A percentile compares a stretch with the other conserved stretches of the same genome.
Conservation (phyloP, 202 grass and related monocot species). For the Panicum hallii region DNA sequence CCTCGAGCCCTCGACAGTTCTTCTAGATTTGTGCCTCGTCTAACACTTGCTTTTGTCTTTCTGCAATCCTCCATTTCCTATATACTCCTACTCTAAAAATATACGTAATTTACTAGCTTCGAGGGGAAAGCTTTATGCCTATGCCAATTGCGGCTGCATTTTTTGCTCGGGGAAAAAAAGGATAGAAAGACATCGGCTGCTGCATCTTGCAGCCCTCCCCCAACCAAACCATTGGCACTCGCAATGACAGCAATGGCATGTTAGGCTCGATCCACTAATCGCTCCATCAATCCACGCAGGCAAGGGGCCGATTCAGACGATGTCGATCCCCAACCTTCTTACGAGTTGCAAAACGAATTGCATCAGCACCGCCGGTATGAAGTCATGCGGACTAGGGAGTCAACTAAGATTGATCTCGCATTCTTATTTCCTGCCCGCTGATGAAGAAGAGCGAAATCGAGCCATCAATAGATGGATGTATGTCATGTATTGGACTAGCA, state of each 20-base stretch:
- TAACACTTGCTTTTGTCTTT: neutral
- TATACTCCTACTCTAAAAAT: neutral
- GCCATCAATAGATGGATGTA: neutral
- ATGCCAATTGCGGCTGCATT: constrained; percentile 18
- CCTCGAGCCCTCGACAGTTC: no score
- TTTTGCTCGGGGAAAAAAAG: neutral
- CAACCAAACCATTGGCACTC: neutral
- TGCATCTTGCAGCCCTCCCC: constrained; percentile 27
- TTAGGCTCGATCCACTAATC: constrained; percentile 37
- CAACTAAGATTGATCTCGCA: constrained; percentile 36
- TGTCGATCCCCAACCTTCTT: neutral
- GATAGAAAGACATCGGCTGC: neutral
- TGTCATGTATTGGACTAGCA: neutral
- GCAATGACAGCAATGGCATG: neutral
- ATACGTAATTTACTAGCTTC: neutral
- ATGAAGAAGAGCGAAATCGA: neutral
- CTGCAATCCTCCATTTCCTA: constrained; percentile 9
- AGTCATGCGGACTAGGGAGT: constrained; percentile 7
- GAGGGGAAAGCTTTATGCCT: neutral
- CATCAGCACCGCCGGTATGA: neutral
- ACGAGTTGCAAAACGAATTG: neutral
- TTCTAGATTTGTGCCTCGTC: neutral
- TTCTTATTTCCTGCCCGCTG: neutral
- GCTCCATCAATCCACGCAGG: neutral
- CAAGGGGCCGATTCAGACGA: neutral